Conservation (phyloP, 1,284 basidiomycete species). For the Thelephora terrestris region DNA sequence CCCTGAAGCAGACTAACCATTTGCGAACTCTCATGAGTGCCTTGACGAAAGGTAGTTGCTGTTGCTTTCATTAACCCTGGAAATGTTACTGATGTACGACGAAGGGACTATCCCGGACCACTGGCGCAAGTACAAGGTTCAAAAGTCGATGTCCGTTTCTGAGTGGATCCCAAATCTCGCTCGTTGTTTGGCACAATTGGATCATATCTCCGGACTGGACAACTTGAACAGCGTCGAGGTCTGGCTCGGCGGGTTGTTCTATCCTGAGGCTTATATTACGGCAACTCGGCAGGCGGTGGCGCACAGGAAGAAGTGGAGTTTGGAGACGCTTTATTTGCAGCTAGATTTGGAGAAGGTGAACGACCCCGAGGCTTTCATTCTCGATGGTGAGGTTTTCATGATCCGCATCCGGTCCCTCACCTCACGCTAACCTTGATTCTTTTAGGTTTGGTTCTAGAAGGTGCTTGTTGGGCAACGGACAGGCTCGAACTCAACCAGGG, state of each 20-base stretch:
- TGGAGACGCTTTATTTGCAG: conserved; percentile 78
- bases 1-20: conserved; percentile 91
- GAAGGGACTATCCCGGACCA: conserved; percentile 78
- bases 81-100: neutral
- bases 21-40: conserved; percentile 80
- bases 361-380: conserved; percentile 66
- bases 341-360: conserved; percentile 74
- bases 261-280: conserved; percentile 91
- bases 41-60: conserved; percentile 68
- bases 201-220: conserved; percentile 60
- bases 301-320: conserved; percentile 81
- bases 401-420: conserved; percentile 1
- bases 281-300: conserved; percentile 90
- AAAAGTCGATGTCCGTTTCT: conserved; percentile 68
- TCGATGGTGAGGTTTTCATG: conserved; percentile 58
- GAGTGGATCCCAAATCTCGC: conserved; percentile 81
- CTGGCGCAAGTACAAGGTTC: conserved; percentile 86
- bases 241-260: conserved; percentile 89
- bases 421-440: conserved; percentile 1
- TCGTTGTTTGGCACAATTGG: conserved; percentile 71
- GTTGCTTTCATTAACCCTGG: neutral
- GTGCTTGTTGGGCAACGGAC: conserved; percentile 65
- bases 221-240: conserved; percentile 68
- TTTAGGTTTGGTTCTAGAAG: conserved; percentile 76
- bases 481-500: conserved; percentile 75